A percentile compares a stretch with the other conserved stretches of the same genome.
Conservation (phyloP, 371 early-diverging fungal genomes). For the Mucor mucedo region DNA sequence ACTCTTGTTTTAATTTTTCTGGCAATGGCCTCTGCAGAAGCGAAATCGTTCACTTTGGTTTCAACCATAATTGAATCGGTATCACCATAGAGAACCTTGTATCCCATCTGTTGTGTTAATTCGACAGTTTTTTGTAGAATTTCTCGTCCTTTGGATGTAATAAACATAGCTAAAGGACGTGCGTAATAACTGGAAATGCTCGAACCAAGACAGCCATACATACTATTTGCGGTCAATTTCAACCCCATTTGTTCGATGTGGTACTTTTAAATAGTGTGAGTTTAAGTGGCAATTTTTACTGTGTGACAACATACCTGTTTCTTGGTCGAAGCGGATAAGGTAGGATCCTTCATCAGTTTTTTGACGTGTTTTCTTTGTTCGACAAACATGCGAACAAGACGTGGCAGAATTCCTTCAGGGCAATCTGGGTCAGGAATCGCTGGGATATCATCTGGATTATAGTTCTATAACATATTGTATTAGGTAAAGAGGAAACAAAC, state of each 20-base stretch:
- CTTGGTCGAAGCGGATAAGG: neutral
- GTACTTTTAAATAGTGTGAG: conserved; percentile 30
- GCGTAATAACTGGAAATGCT: conserved; percentile 93
- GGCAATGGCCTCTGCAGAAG: conserved; percentile 77
- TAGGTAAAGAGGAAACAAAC: neutral
- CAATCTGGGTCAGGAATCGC: conserved; percentile 71
- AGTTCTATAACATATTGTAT: neutral
- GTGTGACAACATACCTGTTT: neutral
- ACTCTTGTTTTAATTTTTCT: conserved; percentile 78
- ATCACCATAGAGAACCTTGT: conserved; percentile 99
- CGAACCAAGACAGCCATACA: conserved; percentile 99
- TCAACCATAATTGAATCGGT: conserved; percentile 99
- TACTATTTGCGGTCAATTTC: conserved; percentile 98
- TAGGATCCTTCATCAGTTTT: conserved; percentile 74
- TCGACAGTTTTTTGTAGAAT: conserved; percentile 91
- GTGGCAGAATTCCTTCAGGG: conserved; percentile 87
- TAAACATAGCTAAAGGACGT: conserved; percentile 93
- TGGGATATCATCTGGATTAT: conserved; percentile 63
- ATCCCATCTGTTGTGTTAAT: conserved; percentile 72
- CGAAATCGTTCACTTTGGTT: conserved; percentile 71
- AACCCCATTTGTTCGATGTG: conserved; percentile 96
- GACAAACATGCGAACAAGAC: conserved; percentile 88
- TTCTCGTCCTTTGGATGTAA: conserved; percentile 96
- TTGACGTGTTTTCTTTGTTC: conserved; percentile 93
- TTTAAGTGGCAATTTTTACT: neutral